These are phyloP conservation scores for Striga asiatica DNA, from an alignment of 257 asterid genomes.

Conservation along the genomic window DNA sequence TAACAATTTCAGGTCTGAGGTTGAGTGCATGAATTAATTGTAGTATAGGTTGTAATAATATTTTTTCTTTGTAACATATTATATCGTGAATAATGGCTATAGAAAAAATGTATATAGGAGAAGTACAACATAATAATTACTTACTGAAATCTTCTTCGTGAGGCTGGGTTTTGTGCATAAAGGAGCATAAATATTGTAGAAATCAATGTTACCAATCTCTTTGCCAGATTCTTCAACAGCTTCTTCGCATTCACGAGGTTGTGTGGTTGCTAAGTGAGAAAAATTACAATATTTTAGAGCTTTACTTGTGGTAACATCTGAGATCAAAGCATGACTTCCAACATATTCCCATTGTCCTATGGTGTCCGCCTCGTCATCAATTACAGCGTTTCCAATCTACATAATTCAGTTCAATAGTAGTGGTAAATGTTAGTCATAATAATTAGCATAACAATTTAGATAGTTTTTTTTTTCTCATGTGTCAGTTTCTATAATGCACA, in stretches of 20 bases:
- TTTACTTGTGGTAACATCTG: conserved; percentile 23
- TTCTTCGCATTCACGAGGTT: conserved; percentile 20
- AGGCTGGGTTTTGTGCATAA: conserved; percentile 32
- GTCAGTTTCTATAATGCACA: no score
- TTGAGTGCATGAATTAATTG: no score
- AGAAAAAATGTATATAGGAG: no score
- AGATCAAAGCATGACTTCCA: conserved; percentile 53
- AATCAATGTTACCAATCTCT: conserved; percentile 19
- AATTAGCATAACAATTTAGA: no score
- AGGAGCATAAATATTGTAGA: conserved; percentile 64
- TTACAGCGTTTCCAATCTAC: conserved; percentile 73
- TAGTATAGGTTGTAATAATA: no score
- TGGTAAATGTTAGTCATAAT: no score
- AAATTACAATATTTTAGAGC: conserved; percentile 40
- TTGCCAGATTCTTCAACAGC: conserved; percentile 19
- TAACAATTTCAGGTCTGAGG: no score
- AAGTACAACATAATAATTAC: conserved; percentile 1
- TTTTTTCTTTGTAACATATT: no score
- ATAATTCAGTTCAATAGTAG: no score
- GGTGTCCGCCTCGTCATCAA: conserved; percentile 49
- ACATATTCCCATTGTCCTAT: conserved; percentile 59
- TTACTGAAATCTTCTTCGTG: conserved; percentile 42
- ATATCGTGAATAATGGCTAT: no score
- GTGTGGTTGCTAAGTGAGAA: conserved; percentile 18
- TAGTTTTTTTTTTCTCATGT: no score